These are phyloP conservation scores for Lepiota venenata DNA, from an alignment of 768 basidiomycete species.

Conservation along the genomic window DNA sequence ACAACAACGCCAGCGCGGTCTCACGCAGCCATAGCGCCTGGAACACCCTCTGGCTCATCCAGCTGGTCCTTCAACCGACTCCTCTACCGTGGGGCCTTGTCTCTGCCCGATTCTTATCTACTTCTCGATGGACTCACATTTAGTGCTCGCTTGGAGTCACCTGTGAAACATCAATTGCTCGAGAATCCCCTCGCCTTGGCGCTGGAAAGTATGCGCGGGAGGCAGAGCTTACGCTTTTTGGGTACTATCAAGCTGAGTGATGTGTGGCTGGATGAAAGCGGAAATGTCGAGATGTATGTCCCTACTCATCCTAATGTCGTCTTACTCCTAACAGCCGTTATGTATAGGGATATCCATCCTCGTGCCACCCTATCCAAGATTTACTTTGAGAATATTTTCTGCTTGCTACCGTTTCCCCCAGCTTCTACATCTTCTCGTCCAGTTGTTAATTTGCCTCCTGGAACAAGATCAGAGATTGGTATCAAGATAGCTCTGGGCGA, in stretches of 20 bases:
- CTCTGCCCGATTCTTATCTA: conserved; percentile 69
- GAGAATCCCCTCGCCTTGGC: conserved; percentile 69
- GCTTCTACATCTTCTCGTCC: conserved; percentile 20
- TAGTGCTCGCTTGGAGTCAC: conserved; percentile 43
- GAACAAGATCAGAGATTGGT: conserved; percentile 43
- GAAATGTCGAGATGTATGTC: conserved; percentile 39
- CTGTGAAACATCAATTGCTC: conserved; percentile 41
- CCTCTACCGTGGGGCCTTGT: conserved; percentile 73
- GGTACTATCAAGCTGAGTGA: conserved; percentile 51
- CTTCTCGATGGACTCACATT: conserved; percentile 75
- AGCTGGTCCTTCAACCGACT: conserved; percentile 41
- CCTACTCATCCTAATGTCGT: not conserved
- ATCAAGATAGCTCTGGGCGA: conserved; percentile 71
- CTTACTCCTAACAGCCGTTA: conserved; percentile 1
- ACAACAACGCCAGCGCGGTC: not conserved
- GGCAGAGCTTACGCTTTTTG: conserved; percentile 58
- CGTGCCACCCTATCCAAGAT: conserved; percentile 54
- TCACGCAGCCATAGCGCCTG: not conserved
- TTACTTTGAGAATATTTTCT: conserved; percentile 72
- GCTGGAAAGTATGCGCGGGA: conserved; percentile 77
- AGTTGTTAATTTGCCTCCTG: conserved; percentile 12
- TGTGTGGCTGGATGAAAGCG: conserved; percentile 57
- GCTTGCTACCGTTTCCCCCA: conserved; percentile 38
- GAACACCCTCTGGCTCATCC: conserved; percentile 11
- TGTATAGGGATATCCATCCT: conserved; percentile 65